phyloP scores from a whole-genome alignment of 2,329 filamentous ascomycete genomes.

The Fusarium sp. region DNA sequence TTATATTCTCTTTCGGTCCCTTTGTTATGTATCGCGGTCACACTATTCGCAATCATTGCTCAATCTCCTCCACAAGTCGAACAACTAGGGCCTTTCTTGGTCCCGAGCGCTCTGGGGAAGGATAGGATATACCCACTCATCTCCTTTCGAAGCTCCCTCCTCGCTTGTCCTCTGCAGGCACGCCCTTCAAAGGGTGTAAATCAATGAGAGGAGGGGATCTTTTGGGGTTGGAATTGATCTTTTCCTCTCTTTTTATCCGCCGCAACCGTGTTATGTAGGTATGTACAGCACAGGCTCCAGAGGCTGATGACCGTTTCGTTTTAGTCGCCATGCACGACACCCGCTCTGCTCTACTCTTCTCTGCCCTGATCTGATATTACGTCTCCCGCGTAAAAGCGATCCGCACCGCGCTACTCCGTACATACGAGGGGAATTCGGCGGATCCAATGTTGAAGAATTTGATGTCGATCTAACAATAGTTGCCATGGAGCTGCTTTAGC shows the following conservation, averaged over 20 bases:
- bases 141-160: conserved; percentile 6
- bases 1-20: conserved; percentile 8
- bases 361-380: conserved; percentile 43
- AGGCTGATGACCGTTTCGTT: conserved; percentile 21
- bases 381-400: conserved; percentile 21
- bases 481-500: conserved; percentile 14
- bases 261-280: conserved; percentile 1
- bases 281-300: background rate
- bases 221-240: conserved; percentile 22
- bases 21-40: background rate
- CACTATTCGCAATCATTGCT: conserved; percentile 9
- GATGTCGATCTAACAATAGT: conserved; percentile 21
- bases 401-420: conserved; percentile 5
- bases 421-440: conserved; percentile 9
- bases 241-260: conserved; percentile 37
- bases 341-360: too few relatives aligned
- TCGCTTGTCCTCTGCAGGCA: conserved; percentile 11
- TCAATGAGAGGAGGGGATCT: conserved; percentile 16
- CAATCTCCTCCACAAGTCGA: conserved; percentile 16
- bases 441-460: conserved; percentile 8
- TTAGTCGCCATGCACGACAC: conserved; percentile 19
- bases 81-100: conserved; percentile 26
- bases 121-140: conserved; percentile 4
- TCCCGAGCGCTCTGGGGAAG: conserved; percentile 17
- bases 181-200: conserved; percentile 24